Conservation (phyloP, 2,329 filamentous ascomycete genomes). For the Ophiosphaerella narmari region DNA sequence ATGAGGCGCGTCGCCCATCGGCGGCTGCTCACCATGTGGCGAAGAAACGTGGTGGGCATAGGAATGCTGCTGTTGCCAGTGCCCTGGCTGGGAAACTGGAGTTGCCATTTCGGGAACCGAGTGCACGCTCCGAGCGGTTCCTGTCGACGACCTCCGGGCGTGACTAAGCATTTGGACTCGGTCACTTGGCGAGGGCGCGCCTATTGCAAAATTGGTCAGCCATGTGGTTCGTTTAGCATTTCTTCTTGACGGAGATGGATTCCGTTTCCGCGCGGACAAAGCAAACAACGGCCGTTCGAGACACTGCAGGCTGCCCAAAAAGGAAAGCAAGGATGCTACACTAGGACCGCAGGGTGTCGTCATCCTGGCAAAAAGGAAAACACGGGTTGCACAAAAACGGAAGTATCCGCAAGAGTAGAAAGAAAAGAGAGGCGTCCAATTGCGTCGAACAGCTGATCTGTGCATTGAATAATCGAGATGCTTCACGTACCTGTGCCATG, state of each 20-base stretch:
- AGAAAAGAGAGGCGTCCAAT: constrained; percentile 26
- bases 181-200: constrained; percentile 46
- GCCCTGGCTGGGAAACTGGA: constrained; percentile 41
- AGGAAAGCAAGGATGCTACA: constrained; percentile 16
- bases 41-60: constrained; percentile 41
- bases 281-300: constrained; percentile 20
- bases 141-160: constrained; percentile 43
- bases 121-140: constrained; percentile 45
- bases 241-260: not conserved
- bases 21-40: constrained; percentile 40
- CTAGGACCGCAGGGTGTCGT: constrained; percentile 11
- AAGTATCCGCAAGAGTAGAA: constrained; percentile 29
- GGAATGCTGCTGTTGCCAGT: constrained; percentile 44
- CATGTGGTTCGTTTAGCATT: no score
- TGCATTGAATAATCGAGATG: constrained; percentile 24
- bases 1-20: constrained; percentile 35
- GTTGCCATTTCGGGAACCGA: constrained; percentile 44
- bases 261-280: constrained; percentile 8
- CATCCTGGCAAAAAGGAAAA: constrained; percentile 19
- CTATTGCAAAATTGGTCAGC: constrained; percentile 26
- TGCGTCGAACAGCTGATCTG: constrained; percentile 30
- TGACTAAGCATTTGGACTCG: constrained; percentile 47
- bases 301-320: constrained; percentile 33
- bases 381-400: constrained; percentile 30
- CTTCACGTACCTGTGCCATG: constrained; percentile 43